Evolutionary conservation across 179 eudicot genomes (phyloP).

Genomic region (Corrigiola litoralis): DNA sequence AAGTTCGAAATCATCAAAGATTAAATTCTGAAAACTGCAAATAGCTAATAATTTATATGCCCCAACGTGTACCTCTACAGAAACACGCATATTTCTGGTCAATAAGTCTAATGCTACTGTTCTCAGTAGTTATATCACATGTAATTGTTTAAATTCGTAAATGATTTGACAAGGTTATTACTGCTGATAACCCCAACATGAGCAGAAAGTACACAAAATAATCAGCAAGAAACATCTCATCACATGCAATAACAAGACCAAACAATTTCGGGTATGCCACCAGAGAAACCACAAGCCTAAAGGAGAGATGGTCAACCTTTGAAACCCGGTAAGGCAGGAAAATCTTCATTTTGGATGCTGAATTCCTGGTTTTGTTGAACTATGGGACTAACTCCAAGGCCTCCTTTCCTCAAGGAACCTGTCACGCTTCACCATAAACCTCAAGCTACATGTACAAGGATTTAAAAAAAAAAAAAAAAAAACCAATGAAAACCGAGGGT

Average conservation of each 20-base stretch:
- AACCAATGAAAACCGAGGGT: no score
- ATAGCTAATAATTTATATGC: not conserved
- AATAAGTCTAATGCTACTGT: not conserved
- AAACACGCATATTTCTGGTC: no score
- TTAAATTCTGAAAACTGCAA: not conserved
- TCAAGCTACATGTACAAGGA: conserved; percentile 17
- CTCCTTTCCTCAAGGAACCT: conserved; percentile 87
- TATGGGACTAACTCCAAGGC: conserved; percentile 84
- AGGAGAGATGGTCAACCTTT: conserved; percentile 50
- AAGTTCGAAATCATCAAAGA: not conserved
- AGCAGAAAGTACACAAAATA: not conserved
- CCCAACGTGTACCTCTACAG: no score
- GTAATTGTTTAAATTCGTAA: no score
- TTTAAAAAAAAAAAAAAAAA: not conserved
- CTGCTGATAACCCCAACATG: not conserved
- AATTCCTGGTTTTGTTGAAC: conserved; percentile 98
- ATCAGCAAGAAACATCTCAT: not conserved
- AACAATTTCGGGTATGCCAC: not conserved
- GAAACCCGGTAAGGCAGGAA: conserved; percentile 94
- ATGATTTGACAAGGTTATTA: no score
- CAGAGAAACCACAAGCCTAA: not conserved
- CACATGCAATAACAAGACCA: not conserved
- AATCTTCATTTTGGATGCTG: conserved; percentile 97
- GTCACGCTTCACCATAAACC: conserved; percentile 26
- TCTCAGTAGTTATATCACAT: no score